A percentile compares a stretch with the other conserved stretches of the same genome.
These are phyloP conservation scores for Coemansia sp. DNA, from an alignment of 192 early-diverging fungal species.

Conservation along the genomic window DNA sequence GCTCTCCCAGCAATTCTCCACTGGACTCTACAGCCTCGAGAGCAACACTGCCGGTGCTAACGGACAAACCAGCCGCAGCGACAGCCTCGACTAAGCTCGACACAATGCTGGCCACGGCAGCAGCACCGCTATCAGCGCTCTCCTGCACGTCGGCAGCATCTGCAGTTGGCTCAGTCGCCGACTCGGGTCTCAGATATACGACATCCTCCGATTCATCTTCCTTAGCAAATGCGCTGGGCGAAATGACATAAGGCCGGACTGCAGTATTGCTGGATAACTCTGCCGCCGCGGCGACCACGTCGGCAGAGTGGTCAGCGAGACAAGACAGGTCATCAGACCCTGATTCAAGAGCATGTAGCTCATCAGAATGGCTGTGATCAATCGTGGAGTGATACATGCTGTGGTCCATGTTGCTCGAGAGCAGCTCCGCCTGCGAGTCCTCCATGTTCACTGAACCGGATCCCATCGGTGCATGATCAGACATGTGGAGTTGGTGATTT, in stretches of 20 bases:
- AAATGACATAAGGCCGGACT: conserved; percentile 26
- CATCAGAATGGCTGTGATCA: conserved; percentile 11
- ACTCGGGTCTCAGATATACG: conserved; percentile 19
- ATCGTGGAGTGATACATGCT: conserved; percentile 40
- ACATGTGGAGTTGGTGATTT: not conserved
- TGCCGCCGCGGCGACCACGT: not conserved
- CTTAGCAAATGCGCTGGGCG: conserved; percentile 36
- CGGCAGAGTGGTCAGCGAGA: not conserved
- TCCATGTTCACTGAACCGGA: conserved; percentile 30
- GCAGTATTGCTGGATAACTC: not conserved
- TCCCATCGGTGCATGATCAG: not conserved
- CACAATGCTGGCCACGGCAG: not conserved
- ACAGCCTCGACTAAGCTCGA: conserved; percentile 6
- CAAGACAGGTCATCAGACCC: not conserved
- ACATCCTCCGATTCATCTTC: conserved; percentile 15
- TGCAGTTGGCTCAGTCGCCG: conserved; percentile 1
- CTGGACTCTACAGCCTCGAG: not conserved
- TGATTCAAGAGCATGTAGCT: conserved; percentile 36
- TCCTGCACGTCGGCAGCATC: conserved; percentile 1
- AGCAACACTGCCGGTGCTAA: not conserved
- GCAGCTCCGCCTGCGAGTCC: conserved; percentile 49
- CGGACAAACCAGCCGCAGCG: not conserved
- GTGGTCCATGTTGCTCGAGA: conserved; percentile 44
- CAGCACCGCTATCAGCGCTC: not conserved
- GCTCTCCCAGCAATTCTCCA: conserved; percentile 2